phyloP scores from a whole-genome alignment of 148 eudicot genomes.

The Salicornia ramosissima region DNA sequence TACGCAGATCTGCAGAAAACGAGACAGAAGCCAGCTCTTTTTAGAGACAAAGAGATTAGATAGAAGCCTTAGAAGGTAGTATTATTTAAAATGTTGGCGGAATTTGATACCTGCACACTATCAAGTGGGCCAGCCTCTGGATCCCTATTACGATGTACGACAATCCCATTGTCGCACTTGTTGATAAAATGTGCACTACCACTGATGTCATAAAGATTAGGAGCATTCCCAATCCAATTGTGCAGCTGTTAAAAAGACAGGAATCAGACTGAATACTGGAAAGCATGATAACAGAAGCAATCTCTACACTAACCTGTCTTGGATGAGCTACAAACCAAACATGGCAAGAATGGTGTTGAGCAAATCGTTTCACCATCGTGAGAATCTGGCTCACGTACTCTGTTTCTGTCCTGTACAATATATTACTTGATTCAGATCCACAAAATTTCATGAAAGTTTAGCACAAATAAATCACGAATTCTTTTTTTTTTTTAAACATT shows the following conservation, averaged over 20 bases:
- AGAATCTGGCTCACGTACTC: constrained; percentile 98
- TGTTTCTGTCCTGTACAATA: constrained; percentile 79
- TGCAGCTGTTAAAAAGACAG: constrained; percentile 52
- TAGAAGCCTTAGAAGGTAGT: not conserved
- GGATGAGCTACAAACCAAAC: constrained; percentile 99
- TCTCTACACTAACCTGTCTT: constrained; percentile 54
- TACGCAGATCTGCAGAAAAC: constrained; percentile 59
- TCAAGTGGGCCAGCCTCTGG: constrained; percentile 76
- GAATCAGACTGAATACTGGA: constrained; percentile 13
- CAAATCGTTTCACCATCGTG: constrained; percentile 84
- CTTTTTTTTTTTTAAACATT: no score
- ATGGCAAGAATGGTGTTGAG: constrained; percentile 94
- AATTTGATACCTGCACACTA: constrained; percentile 51
- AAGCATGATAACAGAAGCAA: not conserved
- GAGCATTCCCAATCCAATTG: constrained; percentile 71
- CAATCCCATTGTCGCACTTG: constrained; percentile 96
- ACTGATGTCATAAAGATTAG: constrained; percentile 89
- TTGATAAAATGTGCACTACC: constrained; percentile 99
- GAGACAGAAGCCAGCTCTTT: not conserved
- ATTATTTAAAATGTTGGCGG: not conserved
- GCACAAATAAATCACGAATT: not conserved
- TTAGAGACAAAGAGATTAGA: not conserved
- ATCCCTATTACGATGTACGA: constrained; percentile 93
- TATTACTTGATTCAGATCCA: not conserved
- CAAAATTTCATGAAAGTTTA: not conserved